Conservation (phyloP, 495 filamentous ascomycete species). For the Penicillium cinerascens region DNA sequence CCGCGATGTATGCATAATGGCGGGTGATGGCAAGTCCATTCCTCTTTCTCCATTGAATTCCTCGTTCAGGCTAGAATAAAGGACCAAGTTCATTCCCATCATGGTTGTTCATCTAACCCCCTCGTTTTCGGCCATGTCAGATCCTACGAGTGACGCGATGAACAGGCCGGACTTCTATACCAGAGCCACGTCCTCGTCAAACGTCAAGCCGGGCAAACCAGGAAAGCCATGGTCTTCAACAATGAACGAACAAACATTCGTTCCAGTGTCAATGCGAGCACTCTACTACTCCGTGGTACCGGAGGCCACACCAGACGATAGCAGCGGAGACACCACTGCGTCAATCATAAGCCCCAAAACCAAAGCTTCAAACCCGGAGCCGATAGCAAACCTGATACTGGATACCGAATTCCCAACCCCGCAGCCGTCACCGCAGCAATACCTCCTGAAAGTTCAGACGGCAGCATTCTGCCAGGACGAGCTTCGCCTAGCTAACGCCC, state of each 20-base stretch:
- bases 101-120: neutral
- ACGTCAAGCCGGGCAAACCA: conserved; percentile 8
- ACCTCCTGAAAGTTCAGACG: conserved; percentile 57
- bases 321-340: conserved; percentile 4
- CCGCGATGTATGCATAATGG: neutral
- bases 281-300: conserved; percentile 34
- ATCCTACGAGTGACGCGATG: neutral
- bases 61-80: neutral
- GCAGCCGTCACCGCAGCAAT: conserved; percentile 41
- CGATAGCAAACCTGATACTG: conserved; percentile 19
- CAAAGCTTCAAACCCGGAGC: conserved; percentile 13
- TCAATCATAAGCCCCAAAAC: conserved; percentile 2
- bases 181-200: neutral
- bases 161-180: neutral
- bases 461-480: conserved; percentile 57
- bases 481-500: conserved; percentile 39
- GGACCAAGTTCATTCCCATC: neutral
- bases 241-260: conserved; percentile 31
- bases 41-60: neutral
- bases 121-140: neutral
- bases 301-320: neutral
- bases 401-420: conserved; percentile 40
- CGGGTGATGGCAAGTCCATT: neutral
- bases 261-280: conserved; percentile 39
- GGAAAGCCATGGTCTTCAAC: conserved; percentile 25